phyloP scores from a whole-genome alignment of 2,329 filamentous ascomycete species.

The Cytospora chrysosperma region DNA sequence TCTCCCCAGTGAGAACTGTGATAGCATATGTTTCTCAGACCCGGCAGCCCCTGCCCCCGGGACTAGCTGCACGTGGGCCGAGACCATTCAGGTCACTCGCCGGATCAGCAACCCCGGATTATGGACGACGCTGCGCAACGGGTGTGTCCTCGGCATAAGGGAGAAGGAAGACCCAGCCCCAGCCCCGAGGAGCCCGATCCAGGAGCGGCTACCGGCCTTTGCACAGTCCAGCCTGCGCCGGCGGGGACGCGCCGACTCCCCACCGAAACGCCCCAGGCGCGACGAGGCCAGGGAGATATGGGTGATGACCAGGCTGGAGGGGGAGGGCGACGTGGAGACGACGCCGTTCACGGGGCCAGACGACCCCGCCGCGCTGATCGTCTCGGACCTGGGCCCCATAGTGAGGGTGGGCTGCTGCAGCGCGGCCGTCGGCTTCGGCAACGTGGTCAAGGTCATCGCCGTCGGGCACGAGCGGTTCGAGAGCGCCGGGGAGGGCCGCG shows the following conservation, averaged over 20 bases:
- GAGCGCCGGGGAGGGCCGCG: conserved; percentile 33
- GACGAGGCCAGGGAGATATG: conserved; percentile 54
- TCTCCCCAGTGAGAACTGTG: conserved; percentile 50
- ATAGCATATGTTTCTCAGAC: conserved; percentile 57
- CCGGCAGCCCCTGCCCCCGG: conserved; percentile 39
- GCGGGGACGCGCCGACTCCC: conserved; percentile 14
- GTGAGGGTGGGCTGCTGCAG: conserved; percentile 61
- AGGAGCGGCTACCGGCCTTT: conserved; percentile 24
- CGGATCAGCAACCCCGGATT: conserved; percentile 60
- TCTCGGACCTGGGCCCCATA: conserved; percentile 65
- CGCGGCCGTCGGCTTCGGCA: conserved; percentile 69
- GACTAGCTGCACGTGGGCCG: conserved; percentile 51
- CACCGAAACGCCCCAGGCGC: conserved; percentile 1
- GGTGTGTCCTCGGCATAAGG: conserved; percentile 63
- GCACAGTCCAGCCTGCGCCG: conserved; percentile 23
- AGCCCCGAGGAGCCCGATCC: conserved; percentile 25
- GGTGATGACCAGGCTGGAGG: conserved; percentile 48
- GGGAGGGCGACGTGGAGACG: conserved; percentile 46
- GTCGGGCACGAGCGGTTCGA: conserved; percentile 66
- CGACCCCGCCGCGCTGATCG: conserved; percentile 54
- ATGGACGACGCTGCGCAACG: conserved; percentile 62
- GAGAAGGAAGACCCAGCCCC: conserved; percentile 36
- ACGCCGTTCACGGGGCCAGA: conserved; percentile 41
- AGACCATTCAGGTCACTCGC: conserved; percentile 51
- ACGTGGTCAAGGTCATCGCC: conserved; percentile 69